These are phyloP conservation scores for Avena insularis DNA, from an alignment of 176 grass and related monocot species.

Conservation along the genomic window DNA sequence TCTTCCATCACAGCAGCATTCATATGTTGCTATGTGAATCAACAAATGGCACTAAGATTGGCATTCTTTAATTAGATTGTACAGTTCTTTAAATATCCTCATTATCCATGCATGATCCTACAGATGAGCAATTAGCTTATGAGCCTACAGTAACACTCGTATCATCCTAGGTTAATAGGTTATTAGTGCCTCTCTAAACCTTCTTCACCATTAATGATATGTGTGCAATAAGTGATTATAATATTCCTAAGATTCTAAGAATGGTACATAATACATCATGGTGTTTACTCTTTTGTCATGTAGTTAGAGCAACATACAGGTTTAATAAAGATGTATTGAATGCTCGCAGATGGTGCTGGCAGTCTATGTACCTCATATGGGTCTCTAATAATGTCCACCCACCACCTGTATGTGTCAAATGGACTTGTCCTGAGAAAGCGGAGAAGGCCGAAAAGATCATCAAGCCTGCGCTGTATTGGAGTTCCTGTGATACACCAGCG, in stretches of 20 bases:
- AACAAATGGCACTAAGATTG: conserved; percentile 19
- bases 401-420: conserved; percentile 93
- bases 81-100: conserved; percentile 24
- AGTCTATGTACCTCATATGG: conserved; percentile 84
- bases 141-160: conserved; percentile 24
- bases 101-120: conserved; percentile 15
- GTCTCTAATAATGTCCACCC: conserved; percentile 88
- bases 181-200: conserved; percentile 5
- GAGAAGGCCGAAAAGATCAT: conserved; percentile 91
- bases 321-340: conserved; percentile 27
- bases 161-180: not conserved
- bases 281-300: conserved; percentile 8
- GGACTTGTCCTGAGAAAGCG: conserved; percentile 79
- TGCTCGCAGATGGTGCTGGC: conserved; percentile 16
- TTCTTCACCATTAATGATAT: not conserved
- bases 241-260: conserved; percentile 17
- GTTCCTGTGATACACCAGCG: conserved; percentile 96
- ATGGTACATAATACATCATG: conserved; percentile 24
- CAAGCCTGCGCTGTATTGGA: conserved; percentile 83
- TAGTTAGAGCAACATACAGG: conserved; percentile 11
- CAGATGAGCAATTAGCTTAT: conserved; percentile 17
- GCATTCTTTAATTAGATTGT: conserved; percentile 12
- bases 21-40: conserved; percentile 12
- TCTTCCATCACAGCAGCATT: conserved; percentile 22
- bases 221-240: conserved; percentile 4